These are phyloP conservation scores for Penicillium sp. DNA, from an alignment of 2,329 filamentous ascomycete species.

Conservation along the genomic window DNA sequence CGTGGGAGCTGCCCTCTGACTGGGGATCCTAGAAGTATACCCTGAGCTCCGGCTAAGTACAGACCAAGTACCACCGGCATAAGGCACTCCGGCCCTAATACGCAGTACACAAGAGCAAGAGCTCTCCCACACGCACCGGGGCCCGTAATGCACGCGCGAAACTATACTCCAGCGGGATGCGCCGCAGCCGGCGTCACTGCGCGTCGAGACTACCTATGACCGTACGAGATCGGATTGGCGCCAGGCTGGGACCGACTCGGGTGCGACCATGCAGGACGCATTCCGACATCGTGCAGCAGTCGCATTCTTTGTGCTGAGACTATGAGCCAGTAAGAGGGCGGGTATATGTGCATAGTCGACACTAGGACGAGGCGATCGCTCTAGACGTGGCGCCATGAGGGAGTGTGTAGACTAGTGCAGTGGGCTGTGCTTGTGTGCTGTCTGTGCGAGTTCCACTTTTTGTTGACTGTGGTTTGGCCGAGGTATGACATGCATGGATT, in stretches of 20 bases:
- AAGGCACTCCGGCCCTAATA: constrained; percentile 1
- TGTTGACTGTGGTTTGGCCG: not conserved
- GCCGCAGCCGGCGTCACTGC: not conserved
- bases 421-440: not conserved
- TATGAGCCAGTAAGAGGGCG: not conserved
- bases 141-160: not conserved
- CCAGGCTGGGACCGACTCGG: constrained; percentile 11
- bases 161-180: not conserved
- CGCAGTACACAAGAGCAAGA: not conserved
- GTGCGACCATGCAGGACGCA: constrained; percentile 18
- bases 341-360: not conserved
- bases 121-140: not conserved
- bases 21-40: not conserved
- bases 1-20: not conserved
- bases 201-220: not conserved
- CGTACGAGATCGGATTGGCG: not conserved
- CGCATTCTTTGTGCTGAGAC: not conserved
- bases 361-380: not conserved
- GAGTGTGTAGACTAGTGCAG: not conserved
- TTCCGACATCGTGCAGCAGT: constrained; percentile 11
- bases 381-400: not conserved
- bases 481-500: constrained; percentile 25
- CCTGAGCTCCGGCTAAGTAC: not conserved
- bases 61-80: not conserved
- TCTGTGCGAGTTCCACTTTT: constrained; percentile 1